Evolutionary conservation across 345 rosid species (phyloP), one percentile per base, ranked within the genome.

Genomic region (Kernera saxatilis): DNA sequence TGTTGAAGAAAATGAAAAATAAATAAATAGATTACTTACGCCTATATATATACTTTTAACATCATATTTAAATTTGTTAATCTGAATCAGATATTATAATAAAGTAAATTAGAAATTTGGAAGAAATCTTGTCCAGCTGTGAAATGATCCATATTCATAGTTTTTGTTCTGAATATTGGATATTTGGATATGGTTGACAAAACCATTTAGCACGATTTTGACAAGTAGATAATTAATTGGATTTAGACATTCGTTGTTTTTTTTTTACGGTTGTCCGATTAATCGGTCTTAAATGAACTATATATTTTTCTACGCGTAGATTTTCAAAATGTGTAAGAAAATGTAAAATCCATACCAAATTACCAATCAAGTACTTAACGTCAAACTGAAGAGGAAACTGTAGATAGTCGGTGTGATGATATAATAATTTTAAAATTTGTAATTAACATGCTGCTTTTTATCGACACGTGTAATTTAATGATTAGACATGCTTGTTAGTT

Each of bases 391-490:
- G 22, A 13, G 3, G 44, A 27, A 5, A 54, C 29, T 18, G 44
- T 41, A 27, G 37, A 52, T 5, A 41, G 66, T 37, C 49, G 58
- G 40, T 58, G 66, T 56, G 45, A 8, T 37, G 36, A 69, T 36
- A 17, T 21, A 27, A 8, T 27, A 59, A 49, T 62, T 19, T 12
- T 27, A 8, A 17, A 15, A n/a, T n/a, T 11, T 13, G 27, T 46
- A 35, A 36, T 36, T 49, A 52, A 52, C 6, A 51, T 30, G 13
- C 0, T 17, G 6, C 13, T 5, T n/a, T 3, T 37, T 4, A 0
- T 15, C 10, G 69, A 74, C 73, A 67, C 69, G 73, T 74, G 63
- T 59, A 50, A 23, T 23, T 8, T 6, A 67, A 41, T 67, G 55
- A 74, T 40, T 67, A 59, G 55, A 17, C 11, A 17, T 46, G 73